Evolutionary conservation across 140 eudicot genomes (phyloP).

Genomic region (Anethum foeniculum): DNA sequence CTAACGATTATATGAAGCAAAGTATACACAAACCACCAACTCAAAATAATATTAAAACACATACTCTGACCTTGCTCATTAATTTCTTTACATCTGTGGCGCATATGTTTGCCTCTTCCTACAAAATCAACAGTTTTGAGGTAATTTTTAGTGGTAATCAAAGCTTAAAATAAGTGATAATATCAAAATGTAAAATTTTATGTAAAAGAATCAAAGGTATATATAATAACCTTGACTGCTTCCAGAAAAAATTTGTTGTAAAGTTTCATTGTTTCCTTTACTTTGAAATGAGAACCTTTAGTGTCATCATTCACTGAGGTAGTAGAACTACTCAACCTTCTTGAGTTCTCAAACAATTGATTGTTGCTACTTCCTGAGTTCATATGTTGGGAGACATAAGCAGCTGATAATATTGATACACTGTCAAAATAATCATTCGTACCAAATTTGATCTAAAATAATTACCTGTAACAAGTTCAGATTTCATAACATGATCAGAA

Average conservation of each 20-base stretch:
- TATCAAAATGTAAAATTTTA: neutral
- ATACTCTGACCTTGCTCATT: conserved; percentile 10
- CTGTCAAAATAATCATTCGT: no score
- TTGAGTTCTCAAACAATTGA: no score
- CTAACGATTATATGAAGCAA: no score
- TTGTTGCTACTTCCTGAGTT: no score
- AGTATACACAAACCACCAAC: neutral
- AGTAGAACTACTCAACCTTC: no score
- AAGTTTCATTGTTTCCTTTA: neutral
- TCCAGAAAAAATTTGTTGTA: neutral
- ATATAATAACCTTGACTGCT: neutral
- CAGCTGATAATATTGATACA: no score
- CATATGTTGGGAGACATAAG: no score
- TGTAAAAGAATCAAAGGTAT: no score
- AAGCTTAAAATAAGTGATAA: neutral
- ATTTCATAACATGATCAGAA: no score
- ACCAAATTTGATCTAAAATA: no score
- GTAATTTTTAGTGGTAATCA: neutral
- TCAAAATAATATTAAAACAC: neutral
- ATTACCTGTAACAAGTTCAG: no score
- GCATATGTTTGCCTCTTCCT: conserved; percentile 10
- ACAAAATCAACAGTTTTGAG: neutral
- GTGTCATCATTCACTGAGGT: no score
- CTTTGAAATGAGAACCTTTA: neutral
- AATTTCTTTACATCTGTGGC: neutral